Conservation (phyloP, 768 basidiomycete genomes). For the Suillus weaverae region DNA sequence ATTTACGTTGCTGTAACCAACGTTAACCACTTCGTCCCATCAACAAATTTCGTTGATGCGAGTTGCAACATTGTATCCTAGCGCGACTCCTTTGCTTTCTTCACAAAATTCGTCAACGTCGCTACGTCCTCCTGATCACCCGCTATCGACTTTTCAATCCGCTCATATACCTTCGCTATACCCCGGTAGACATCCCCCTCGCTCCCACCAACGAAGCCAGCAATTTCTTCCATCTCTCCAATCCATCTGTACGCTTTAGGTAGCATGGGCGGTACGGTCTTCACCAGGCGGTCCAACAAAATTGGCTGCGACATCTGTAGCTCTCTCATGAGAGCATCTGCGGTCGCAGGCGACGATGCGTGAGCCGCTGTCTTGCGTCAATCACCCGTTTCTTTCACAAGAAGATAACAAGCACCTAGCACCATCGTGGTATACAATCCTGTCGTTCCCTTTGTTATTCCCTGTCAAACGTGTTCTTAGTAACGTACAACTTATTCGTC, state of each 20-base stretch:
- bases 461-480: conserved; percentile 32
- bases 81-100: conserved; percentile 39
- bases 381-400: conserved; percentile 6
- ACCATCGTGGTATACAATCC: conserved; percentile 58
- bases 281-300: conserved; percentile 41
- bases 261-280: conserved; percentile 47
- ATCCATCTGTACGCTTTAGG: conserved; percentile 66
- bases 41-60: neutral
- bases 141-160: conserved; percentile 42
- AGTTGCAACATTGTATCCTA: neutral
- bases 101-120: conserved; percentile 44
- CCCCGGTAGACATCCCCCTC: conserved; percentile 49
- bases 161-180: conserved; percentile 44
- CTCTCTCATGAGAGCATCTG: conserved; percentile 54
- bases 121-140: conserved; percentile 40
- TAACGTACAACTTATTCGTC: neutral
- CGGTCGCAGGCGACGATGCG: conserved; percentile 58
- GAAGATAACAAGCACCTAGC: conserved; percentile 38
- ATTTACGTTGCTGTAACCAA: conserved; percentile 13
- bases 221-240: conserved; percentile 66
- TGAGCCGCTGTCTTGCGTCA: conserved; percentile 44
- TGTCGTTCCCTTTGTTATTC: conserved; percentile 54
- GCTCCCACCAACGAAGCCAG: conserved; percentile 48
- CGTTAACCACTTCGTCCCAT: neutral
- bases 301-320: conserved; percentile 46